Base-by-base conservation (phyloP, 2,329 filamentous ascomycete genomes). In the Aciculosporium take region DNA sequence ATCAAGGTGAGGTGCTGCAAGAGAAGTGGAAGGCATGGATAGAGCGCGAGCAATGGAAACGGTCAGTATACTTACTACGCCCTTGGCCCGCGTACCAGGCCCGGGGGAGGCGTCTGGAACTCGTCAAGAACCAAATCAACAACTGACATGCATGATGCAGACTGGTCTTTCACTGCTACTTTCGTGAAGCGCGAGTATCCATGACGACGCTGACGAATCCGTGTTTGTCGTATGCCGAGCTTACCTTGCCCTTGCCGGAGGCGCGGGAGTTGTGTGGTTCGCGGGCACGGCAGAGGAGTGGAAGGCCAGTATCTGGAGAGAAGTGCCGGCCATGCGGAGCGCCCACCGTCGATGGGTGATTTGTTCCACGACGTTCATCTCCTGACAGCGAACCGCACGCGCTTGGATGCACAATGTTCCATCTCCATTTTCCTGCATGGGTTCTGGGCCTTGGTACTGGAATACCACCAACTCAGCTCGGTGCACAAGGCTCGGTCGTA, bases 21-120 rank as follows among this genome's bases (percentile, higher is more conserved):
- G 59, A 65, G 3, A 84, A 83, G 50, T 85, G 81, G 81, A 66
- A 61, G 42, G 58, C 60, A 20, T 85, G 80, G 80, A 67, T 73
- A 12, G 65, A 74, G 36, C 64, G 72, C 45, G 80, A 84, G 52
- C 76, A 74, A 3, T 81, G 74, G 61, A 81, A 83, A 53, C 69
- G 79, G 61, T 72, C 47, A n/a, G 39, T 32, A 20, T n/a, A 21
- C 34, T 25, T n/a, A n/a, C n/a, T n/a, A n/a, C n/a, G n/a, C n/a
- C n/a, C n/a, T n/a, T n/a, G n/a, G n/a, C n/a, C n/a, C n/a, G n/a
- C n/a, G n/a, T n/a, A n/a, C n/a, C n/a, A n/a, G n/a, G n/a, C n/a
- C n/a, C n/a, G n/a, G n/a, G n/a, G n/a, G n/a, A n/a, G n/a, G n/a
- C n/a, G n/a, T n/a, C n/a, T n/a, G n/a, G n/a, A n/a, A n/a, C n/a